Evolutionary conservation across 2,329 filamentous ascomycete genomes (phyloP).

Genomic region (Pseudogymnoascus sp.): DNA sequence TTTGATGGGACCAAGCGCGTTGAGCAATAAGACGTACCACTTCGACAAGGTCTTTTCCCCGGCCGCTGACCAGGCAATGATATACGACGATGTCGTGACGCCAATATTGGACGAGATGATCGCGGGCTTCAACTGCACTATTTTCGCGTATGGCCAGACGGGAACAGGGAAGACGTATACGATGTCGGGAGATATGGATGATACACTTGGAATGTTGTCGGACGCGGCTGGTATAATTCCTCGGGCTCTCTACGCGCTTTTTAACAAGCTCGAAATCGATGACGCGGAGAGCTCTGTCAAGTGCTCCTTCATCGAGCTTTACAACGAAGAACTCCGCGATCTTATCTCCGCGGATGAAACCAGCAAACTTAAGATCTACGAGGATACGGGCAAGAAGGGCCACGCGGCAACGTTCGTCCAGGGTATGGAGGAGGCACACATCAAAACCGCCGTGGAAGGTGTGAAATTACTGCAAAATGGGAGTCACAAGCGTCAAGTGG

Average conservation of each 20-base stretch:
- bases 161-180: constrained; percentile 98
- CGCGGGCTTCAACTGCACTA: constrained; percentile 91
- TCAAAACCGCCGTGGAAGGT: constrained; percentile 73
- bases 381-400: constrained; percentile 81
- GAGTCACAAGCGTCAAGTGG: constrained; percentile 92
- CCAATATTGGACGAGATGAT: constrained; percentile 96
- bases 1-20: constrained; percentile 82
- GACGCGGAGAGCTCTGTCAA: constrained; percentile 83
- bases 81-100: constrained; percentile 91
- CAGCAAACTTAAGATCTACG: constrained; percentile 87
- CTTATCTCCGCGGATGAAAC: constrained; percentile 73
- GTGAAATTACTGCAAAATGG: constrained; percentile 83
- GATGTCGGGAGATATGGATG: constrained; percentile 96
- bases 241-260: constrained; percentile 76
- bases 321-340: constrained; percentile 94
- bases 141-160: constrained; percentile 97
- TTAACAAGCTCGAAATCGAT: constrained; percentile 71
- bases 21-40: constrained; percentile 92
- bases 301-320: constrained; percentile 96
- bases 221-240: constrained; percentile 94
- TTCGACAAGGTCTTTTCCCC: constrained; percentile 97
- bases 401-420: constrained; percentile 81
- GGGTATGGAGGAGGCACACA: constrained; percentile 94
- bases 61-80: constrained; percentile 84
- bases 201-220: constrained; percentile 74